These are phyloP conservation scores for Darksidea phi DNA, from an alignment of 495 filamentous ascomycete species.

Conservation along the genomic window DNA sequence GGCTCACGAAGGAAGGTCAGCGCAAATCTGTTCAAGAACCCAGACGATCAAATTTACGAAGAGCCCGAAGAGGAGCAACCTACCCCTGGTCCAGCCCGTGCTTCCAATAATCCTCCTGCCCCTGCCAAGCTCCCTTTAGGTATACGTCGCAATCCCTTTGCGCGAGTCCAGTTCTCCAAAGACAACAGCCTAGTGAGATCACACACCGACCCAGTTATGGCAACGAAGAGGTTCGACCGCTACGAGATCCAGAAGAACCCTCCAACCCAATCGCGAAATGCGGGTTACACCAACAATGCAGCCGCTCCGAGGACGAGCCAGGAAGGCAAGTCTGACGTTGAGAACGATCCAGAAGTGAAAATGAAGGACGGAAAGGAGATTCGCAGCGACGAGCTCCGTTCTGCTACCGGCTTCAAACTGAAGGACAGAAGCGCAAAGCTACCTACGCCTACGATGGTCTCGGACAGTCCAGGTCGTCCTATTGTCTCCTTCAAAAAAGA, in stretches of 20 bases:
- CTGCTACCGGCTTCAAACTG: constrained; percentile 85
- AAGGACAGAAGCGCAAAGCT: constrained; percentile 81
- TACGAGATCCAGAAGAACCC: constrained; percentile 77
- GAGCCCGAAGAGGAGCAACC: constrained; percentile 58
- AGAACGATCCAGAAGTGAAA: constrained; percentile 26
- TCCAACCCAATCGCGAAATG: constrained; percentile 70
- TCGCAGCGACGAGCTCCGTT: constrained; percentile 77
- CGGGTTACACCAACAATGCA: constrained; percentile 66
- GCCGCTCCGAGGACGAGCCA: constrained; percentile 32
- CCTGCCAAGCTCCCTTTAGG: constrained; percentile 31
- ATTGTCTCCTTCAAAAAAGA: constrained; percentile 89
- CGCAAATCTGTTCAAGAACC: constrained; percentile 49
- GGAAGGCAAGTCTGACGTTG: constrained; percentile 29
- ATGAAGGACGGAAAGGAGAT: constrained; percentile 76
- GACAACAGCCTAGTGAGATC: constrained; percentile 36
- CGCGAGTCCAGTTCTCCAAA: constrained; percentile 39
- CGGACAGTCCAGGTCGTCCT: constrained; percentile 76
- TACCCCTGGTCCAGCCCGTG: constrained; percentile 12
- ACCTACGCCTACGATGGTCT: constrained; percentile 81
- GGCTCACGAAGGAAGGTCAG: constrained; percentile 51
- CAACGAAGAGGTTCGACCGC: constrained; percentile 56
- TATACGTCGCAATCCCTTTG: constrained; percentile 44
- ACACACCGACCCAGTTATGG: constrained; percentile 39
- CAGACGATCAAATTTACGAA: constrained; percentile 85
- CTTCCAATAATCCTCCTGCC: constrained; percentile 18